Conservation (phyloP, 192 early-diverging fungal genomes). For the Coemansia guatemalensis region DNA sequence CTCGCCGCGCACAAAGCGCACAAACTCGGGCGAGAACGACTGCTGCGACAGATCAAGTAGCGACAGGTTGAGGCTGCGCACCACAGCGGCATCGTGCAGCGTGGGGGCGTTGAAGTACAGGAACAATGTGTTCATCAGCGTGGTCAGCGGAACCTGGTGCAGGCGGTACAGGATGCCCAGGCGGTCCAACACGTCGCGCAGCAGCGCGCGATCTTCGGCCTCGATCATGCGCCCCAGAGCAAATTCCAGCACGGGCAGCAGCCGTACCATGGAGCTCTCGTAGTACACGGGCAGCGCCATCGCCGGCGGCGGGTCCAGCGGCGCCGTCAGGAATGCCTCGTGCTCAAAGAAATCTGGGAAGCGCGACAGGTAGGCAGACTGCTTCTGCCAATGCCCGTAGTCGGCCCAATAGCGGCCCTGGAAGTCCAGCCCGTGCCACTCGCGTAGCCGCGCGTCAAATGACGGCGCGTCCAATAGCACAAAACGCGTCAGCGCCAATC, state of each 20-base stretch:
- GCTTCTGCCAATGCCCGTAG: conserved; percentile 63
- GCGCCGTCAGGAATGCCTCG: conserved; percentile 59
- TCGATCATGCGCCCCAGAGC: conserved; percentile 69
- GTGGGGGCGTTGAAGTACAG: conserved; percentile 67
- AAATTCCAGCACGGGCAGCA: conserved; percentile 66
- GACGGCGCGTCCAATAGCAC: conserved; percentile 56
- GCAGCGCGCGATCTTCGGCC: conserved; percentile 57
- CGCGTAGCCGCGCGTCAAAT: conserved; percentile 56
- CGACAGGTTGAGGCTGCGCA: conserved; percentile 55
- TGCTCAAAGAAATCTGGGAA: conserved; percentile 77
- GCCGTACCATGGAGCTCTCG: conserved; percentile 66
- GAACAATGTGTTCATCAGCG: conserved; percentile 64
- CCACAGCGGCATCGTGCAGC: conserved; percentile 57
- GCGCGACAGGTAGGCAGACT: conserved; percentile 59
- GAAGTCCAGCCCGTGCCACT: conserved; percentile 67
- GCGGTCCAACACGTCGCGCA: conserved; percentile 62
- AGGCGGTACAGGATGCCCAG: conserved; percentile 61
- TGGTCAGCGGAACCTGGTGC: conserved; percentile 68
- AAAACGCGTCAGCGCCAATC: conserved; percentile 54
- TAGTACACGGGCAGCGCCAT: conserved; percentile 68
- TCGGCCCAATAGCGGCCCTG: conserved; percentile 71
- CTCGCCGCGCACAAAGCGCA: conserved; percentile 31
- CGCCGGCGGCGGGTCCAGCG: conserved; percentile 61
- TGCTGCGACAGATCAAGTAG: conserved; percentile 61
- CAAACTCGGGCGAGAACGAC: conserved; percentile 52